Base-by-base conservation (phyloP, 2,329 filamentous ascomycete genomes). In the Meredithiella fracta region DNA sequence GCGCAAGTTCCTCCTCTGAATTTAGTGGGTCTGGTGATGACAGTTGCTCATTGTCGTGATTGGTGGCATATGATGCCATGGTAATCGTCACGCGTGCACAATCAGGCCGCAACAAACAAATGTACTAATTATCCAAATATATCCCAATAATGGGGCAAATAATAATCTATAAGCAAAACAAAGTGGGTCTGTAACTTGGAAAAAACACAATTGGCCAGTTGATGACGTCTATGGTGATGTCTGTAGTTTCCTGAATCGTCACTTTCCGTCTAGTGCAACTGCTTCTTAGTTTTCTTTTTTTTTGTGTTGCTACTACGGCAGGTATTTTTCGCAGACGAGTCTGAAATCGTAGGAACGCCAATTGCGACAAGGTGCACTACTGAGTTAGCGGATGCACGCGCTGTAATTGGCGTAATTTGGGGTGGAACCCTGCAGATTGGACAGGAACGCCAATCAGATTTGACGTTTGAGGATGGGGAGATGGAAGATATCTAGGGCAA, bases 21-120 rank as follows among this genome's bases (percentile, higher is more conserved):
- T 58, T 56, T 5, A 58, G 57, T 47, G 57, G 57, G 31, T 58
- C 57, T 26, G 57, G 57, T 47, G 57, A 58, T 15, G 53, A 58
- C 25, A 56, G 17, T n/a, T 53, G 42, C 9, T 42, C 34, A 34
- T 31, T 44, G 5, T 54, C 34, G 17, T 25, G 22, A 26, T 37
- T 22, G 42, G 26, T 25, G 17, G 22, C 50, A 42, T 47, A 47
- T 14, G 51, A 51, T 47, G 51, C 51, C 17, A 40, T 53, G 31
- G 6, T 14, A 11, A 53, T 11, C 31, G 17, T 15, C 11, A 29
- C 51, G 17, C 34, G 51, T 23, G 31, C n/a, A 15, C 22, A 26
- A 40, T 40, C 22, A 22, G 51, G 31, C 9, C 29, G n/a, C 29
- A 34, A 34, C 11, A 5, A 34, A 34, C 29, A 34, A 34, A 34